phyloP scores from a whole-genome alignment of 169 alveolate genomes.

The Haemoproteus tartakovskyi region DNA sequence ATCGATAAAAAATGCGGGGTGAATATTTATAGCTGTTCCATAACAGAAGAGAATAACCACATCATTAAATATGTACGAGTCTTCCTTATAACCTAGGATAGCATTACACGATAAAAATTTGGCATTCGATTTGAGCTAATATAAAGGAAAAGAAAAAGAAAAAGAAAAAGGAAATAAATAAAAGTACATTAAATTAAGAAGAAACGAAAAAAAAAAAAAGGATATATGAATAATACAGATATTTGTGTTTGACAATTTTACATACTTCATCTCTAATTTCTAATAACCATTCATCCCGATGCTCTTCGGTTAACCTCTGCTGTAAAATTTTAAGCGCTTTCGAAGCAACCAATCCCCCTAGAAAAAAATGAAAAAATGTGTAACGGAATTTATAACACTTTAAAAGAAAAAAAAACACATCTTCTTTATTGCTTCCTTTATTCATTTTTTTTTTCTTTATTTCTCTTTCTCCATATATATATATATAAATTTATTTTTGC shows the following conservation, averaged over 20 bases:
- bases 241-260: too few species aligned
- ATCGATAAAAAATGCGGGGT: constrained; percentile 30
- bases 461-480: too few species aligned
- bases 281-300: constrained; percentile 54
- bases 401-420: too few species aligned
- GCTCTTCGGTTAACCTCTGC: constrained; percentile 51
- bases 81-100: constrained; percentile 58
- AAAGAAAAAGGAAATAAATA: too few species aligned
- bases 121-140: constrained; percentile 59
- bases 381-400: too few species aligned
- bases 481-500: too few species aligned
- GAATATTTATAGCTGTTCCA: constrained; percentile 58
- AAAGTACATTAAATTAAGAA: too few species aligned
- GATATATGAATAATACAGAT: too few species aligned
- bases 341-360: constrained; percentile 61
- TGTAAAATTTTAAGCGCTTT: constrained; percentile 57
- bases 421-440: too few species aligned
- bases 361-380: neutral
- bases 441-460: too few species aligned
- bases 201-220: too few species aligned
- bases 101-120: constrained; percentile 53
- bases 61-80: constrained; percentile 42
- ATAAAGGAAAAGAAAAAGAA: neutral
- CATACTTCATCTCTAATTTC: constrained; percentile 28
- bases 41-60: constrained; percentile 56